Evolutionary conservation across 345 rosid species (phyloP).

Genomic region (Turritis glabra): DNA sequence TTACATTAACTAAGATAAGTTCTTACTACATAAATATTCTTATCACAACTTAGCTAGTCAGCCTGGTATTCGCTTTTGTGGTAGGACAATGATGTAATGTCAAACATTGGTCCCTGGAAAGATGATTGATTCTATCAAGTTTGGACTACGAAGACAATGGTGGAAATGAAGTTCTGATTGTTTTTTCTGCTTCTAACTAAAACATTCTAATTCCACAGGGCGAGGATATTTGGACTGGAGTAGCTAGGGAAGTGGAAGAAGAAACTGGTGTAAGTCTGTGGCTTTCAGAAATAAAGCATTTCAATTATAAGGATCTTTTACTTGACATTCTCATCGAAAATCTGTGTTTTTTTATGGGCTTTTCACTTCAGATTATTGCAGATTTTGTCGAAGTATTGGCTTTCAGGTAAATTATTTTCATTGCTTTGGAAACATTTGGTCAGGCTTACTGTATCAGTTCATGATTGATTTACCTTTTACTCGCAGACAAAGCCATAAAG

Average conservation of each 20-base stretch:
- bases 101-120: not conserved
- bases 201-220: constrained; percentile 47
- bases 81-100: not conserved
- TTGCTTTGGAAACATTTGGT: not conserved
- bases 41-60: not conserved
- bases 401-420: constrained; percentile 49
- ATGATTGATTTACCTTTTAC: constrained; percentile 1
- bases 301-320: not conserved
- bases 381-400: constrained; percentile 67
- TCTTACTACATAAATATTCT: not conserved
- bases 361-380: constrained; percentile 52
- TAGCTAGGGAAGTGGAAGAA: constrained; percentile 81
- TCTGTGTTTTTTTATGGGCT: not conserved
- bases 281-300: not conserved
- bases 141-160: not conserved
- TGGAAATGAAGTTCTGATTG: not conserved
- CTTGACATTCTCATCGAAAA: constrained; percentile 10
- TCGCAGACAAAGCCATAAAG: constrained; percentile 60
- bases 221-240: constrained; percentile 67
- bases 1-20: not conserved
- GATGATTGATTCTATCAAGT: not conserved
- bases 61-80: not conserved
- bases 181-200: not conserved
- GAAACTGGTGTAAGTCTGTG: constrained; percentile 71
- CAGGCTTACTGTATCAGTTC: not conserved